A percentile compares a stretch with the other conserved stretches of the same genome.
Evolutionary conservation across 106 monocot species (phyloP).

Genomic region (Dendrobium officinale): DNA sequence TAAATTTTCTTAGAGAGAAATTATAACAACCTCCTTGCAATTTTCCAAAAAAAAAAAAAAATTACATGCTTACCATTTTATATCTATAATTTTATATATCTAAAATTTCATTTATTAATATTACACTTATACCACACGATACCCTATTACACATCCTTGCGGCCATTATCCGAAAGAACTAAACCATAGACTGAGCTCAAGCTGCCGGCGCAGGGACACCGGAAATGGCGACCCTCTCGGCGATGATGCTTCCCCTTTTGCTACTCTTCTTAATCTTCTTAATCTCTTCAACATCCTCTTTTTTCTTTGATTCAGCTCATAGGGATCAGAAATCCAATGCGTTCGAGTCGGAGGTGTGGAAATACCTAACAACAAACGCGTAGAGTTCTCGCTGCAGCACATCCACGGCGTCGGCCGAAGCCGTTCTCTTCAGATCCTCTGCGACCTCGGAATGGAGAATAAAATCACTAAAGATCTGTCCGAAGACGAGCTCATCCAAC

Average conservation of each 20-base stretch:
- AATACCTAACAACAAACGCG: conserved; percentile 89
- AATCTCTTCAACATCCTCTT: background rate
- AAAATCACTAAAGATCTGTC: conserved; percentile 84
- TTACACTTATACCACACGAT: too few relatives aligned
- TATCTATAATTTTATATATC: too few relatives aligned
- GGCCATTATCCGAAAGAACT: background rate
- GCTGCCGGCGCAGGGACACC: background rate
- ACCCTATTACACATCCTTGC: too few relatives aligned
- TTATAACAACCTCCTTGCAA: too few relatives aligned
- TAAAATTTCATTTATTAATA: too few relatives aligned
- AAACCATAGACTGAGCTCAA: background rate
- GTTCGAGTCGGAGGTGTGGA: conserved; percentile 88
- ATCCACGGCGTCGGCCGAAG: conserved; percentile 86
- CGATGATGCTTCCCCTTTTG: conserved; percentile 28
- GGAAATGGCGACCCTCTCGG: conserved; percentile 39
- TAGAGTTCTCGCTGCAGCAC: conserved; percentile 92
- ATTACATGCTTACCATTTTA: too few relatives aligned
- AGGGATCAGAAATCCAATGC: conserved; percentile 54
- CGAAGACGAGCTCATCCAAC: conserved; percentile 78
- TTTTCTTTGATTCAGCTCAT: conserved; percentile 14
- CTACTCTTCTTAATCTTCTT: background rate
- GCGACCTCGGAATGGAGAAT: conserved; percentile 60
- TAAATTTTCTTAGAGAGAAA: too few relatives aligned
- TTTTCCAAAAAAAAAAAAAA: too few relatives aligned
- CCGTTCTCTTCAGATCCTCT: conserved; percentile 61